Evolutionary conservation across 495 filamentous ascomycete genomes (phyloP), one percentile per base, ranked within the genome.

Genomic region (Lepraria neglecta): DNA sequence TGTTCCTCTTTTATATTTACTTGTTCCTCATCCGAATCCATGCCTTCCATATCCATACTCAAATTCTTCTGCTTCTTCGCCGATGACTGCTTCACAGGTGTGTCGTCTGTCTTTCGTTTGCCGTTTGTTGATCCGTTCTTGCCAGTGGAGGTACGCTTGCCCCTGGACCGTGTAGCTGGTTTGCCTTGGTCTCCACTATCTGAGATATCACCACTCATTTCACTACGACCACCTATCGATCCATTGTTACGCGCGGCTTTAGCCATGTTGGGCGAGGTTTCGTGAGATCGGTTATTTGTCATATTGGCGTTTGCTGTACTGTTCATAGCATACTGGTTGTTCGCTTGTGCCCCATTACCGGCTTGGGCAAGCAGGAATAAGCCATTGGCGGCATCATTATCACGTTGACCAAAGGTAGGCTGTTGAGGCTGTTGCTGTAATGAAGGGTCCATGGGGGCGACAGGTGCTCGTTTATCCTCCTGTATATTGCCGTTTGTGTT

Each of bases 361-460:
- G 82, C 76, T 71, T 90, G 87, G 7, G 95, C 92, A 46, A 98
- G 76, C 78, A 97, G 85, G 69, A 87, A 97, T 2, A 98, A 80
- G 14, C 95, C 92, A 68, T 97, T 98, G 33, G 94, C 94, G 24
- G 94, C 94, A 75, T 96, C 92, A 61, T 91, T 94, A 31, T 97
- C 92, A 67, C 95, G 90, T 42, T 90, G 85, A 60, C 88, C 85
- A 66, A 90, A 91, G 78, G 60, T 87, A 83, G 28, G 79, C 68
- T 31, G 77, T 64, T 45, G 81, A 62, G 56, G 64, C 47, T 72
- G 70, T 30, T 73, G 75, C 60, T 69, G 75, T 31, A 73, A 69
- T 57, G 82, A 81, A 5, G 74, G 70, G 48, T 84, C 77, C 74
- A 86, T 80, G 58, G 71, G 69, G 66, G 78, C 65, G 64, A 70